Evolutionary conservation across 2,329 filamentous ascomycete genomes (phyloP).

Genomic region (Sporothrix protearum): DNA sequence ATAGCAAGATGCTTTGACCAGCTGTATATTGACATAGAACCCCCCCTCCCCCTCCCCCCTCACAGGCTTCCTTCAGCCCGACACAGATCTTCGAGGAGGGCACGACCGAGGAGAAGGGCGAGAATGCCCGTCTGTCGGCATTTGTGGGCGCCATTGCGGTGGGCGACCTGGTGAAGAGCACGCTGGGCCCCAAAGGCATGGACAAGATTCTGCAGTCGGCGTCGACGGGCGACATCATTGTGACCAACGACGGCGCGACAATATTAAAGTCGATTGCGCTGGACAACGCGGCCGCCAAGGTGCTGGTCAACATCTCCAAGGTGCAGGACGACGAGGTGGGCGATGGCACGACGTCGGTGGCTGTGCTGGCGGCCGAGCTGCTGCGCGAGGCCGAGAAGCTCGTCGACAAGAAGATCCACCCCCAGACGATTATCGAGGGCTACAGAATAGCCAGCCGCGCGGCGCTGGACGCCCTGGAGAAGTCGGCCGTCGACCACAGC

Average conservation of each 20-base stretch:
- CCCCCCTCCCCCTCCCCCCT: neutral
- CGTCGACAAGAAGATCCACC: constrained; percentile 97
- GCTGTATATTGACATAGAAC: neutral
- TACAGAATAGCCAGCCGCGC: constrained; percentile 95
- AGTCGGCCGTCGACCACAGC: constrained; percentile 85
- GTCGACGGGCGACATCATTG: constrained; percentile 96
- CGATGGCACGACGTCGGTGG: constrained; percentile 96
- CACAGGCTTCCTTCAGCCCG: constrained; percentile 66
- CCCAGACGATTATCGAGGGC: constrained; percentile 98
- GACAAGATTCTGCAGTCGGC: constrained; percentile 97
- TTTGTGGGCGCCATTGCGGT: constrained; percentile 98
- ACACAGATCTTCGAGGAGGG: constrained; percentile 98
- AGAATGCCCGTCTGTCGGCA: constrained; percentile 97
- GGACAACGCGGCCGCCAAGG: constrained; percentile 97
- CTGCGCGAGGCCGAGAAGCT: constrained; percentile 95
- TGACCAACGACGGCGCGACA: constrained; percentile 97
- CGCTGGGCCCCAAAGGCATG: constrained; percentile 96
- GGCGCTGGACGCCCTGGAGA: constrained; percentile 78
- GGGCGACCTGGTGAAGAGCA: constrained; percentile 95
- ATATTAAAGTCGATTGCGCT: constrained; percentile 98
- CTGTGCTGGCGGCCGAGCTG: constrained; percentile 90
- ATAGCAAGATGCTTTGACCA: neutral
- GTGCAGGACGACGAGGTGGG: constrained; percentile 98
- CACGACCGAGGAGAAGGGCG: constrained; percentile 95
- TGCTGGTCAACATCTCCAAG: constrained; percentile 98